Evolutionary conservation across 164 flowering plant species (phyloP).

Genomic region (Taxillus chinensis): DNA sequence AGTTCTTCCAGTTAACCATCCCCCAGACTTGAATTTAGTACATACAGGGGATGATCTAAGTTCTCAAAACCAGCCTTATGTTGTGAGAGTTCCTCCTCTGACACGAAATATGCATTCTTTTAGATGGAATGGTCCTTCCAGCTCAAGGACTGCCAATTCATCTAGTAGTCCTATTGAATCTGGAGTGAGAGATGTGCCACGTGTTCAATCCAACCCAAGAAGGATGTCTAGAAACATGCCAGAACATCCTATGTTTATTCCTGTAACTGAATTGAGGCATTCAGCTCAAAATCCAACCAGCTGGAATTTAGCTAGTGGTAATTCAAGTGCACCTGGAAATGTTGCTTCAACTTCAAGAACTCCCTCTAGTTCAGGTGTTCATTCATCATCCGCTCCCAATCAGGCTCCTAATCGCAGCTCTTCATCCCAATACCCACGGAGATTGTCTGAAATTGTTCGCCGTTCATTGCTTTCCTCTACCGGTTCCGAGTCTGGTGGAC

Average conservation of each 20-base stretch:
- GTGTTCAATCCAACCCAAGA: conserved; percentile 31
- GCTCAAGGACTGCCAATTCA: conserved; percentile 18
- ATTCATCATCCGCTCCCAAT: conserved; percentile 28
- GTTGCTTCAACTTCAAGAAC: conserved; percentile 40
- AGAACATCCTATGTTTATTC: conserved; percentile 45
- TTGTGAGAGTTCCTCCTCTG: conserved; percentile 18
- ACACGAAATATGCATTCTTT: conserved; percentile 22
- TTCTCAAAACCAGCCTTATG: conserved; percentile 17
- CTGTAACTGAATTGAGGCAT: conserved; percentile 33
- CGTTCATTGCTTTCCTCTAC: conserved; percentile 36
- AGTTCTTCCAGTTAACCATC: conserved; percentile 17
- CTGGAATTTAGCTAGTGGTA: conserved; percentile 31
- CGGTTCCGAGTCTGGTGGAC: conserved; percentile 37
- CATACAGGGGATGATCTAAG: conserved; percentile 13
- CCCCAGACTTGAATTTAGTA: conserved; percentile 17
- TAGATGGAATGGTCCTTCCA: conserved; percentile 30
- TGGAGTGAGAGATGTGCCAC: conserved; percentile 18
- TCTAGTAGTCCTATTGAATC: conserved; percentile 10
- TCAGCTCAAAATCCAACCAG: conserved; percentile 23
- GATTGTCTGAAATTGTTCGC: conserved; percentile 56
- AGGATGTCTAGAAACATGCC: conserved; percentile 31
- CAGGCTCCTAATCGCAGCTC: conserved; percentile 34
- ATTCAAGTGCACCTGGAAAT: conserved; percentile 27
- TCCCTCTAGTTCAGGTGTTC: conserved; percentile 29
- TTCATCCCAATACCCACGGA: conserved; percentile 30